Evolutionary conservation across 2,329 filamentous ascomycete genomes (phyloP).

Genomic region (Monascus ruber): DNA sequence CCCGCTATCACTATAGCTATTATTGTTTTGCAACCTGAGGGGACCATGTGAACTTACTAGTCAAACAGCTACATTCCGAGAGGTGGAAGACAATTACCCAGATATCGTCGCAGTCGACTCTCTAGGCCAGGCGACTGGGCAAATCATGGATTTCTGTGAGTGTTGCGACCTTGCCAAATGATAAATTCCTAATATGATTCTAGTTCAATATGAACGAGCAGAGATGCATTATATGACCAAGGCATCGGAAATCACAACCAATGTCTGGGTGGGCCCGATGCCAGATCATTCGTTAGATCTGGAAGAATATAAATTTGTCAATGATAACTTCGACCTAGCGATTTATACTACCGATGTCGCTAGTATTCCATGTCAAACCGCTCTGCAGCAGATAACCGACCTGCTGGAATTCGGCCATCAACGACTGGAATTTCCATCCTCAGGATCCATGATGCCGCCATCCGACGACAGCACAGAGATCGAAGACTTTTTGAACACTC

Average conservation of each 20-base stretch:
- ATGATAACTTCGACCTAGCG: constrained; percentile 61
- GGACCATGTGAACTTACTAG: too few species aligned
- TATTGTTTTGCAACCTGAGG: too few species aligned
- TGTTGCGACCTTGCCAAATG: constrained; percentile 4
- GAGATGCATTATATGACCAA: constrained; percentile 94
- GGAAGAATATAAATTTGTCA: constrained; percentile 31
- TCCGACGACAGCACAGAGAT: constrained; percentile 74
- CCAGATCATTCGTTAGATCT: constrained; percentile 53
- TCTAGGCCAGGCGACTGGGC: constrained; percentile 58
- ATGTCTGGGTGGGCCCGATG: constrained; percentile 83
- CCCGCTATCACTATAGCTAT: constrained; percentile 11
- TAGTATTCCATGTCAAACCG: constrained; percentile 57
- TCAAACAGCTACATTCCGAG: constrained; percentile 48
- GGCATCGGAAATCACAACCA: constrained; percentile 75
- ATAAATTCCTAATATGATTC: constrained; percentile 3
- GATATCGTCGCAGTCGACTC: constrained; percentile 67
- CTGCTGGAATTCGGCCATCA: constrained; percentile 41
- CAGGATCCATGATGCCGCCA: constrained; percentile 79
- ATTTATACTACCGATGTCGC: constrained; percentile 85
- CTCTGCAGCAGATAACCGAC: constrained; percentile 53
- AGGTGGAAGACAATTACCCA: constrained; percentile 59
- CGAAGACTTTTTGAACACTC: constrained; percentile 73
- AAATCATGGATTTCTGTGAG: constrained; percentile 71
- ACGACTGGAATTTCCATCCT: constrained; percentile 76
- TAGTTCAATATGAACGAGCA: constrained; percentile 66